Base-by-base conservation (phyloP, 2,329 filamentous ascomycete genomes). In the Sclerotinia spermophila region DNA sequence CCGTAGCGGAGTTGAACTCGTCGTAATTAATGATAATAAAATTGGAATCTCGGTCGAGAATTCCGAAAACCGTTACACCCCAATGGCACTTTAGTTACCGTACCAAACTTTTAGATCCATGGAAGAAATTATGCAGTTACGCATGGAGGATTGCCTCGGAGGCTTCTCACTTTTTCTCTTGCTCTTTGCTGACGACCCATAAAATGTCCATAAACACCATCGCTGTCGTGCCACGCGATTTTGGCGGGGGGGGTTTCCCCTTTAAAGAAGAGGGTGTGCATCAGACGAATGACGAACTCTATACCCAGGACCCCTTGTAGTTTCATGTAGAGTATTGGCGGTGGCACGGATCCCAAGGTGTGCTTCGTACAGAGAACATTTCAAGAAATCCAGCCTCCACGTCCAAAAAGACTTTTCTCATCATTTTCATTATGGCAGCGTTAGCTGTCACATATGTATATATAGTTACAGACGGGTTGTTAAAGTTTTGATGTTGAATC, bases 1-100 rank as follows among this genome's bases (percentile, higher is more conserved):
- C 96, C 78, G 78, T 89, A 5, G 76, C 76, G 42, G 71, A 67
- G 51, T 67, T 80, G 67, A 78, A 77, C 69, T 71, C 73, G 53
- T 67, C n/a, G n/a, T n/a, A n/a, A n/a, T n/a, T n/a, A 73, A 69
- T 74, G 58, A 30, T 3, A 17, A 27, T 27, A 15, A 15, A 38
- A 51, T 21, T 45, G 19, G 7, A 15, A 51, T 38, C 51, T 64
- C 24, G 61, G 61, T 38, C 24, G n/a, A 33, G 40, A 67, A 35
- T 27, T 62, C 21, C 42, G 2, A 48, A 64, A 35, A 64, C 42
- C 27, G 30, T 64, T 24, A 45, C 30, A 38, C 42, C 24, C 13
- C 56, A 40, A 60, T 40, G 53, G 30, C 35, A 58, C 55, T 58
- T 33, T 58, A 35, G 27, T n/a, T 35, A 19, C 45, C 35, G 33